Evolutionary conservation across 345 rosid genomes (phyloP).

Genomic region (Citrus sinensis): DVS_A1.0 CM039167.1:14268001-14268500

Average conservation of each 20-base stretch:
- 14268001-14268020: neutral
- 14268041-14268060: neutral
- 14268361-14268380: neutral
- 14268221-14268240: slow-evolving; percentile 15
- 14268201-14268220: slow-evolving; percentile 42
- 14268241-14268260: neutral
- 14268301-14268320: neutral
- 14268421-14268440: neutral
- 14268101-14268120: neutral
- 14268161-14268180: slow-evolving; percentile 80
- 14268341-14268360: slow-evolving; percentile 32
- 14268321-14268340: slow-evolving; percentile 25
- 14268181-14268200: slow-evolving; percentile 69
- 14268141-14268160: slow-evolving; percentile 89
- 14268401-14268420: neutral
- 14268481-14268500: neutral
- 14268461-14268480: slow-evolving; percentile 1
- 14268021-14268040: neutral
- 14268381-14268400: slow-evolving; percentile 21
- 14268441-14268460: neutral
- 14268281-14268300: neutral
- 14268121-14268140: slow-evolving; percentile 58
- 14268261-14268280: slow-evolving; percentile 27
- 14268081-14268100: neutral
- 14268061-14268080: neutral